Evolutionary conservation across 2,329 filamentous ascomycete genomes (phyloP).

Genomic region (Hymenotorrendiella dingleyae): DNA sequence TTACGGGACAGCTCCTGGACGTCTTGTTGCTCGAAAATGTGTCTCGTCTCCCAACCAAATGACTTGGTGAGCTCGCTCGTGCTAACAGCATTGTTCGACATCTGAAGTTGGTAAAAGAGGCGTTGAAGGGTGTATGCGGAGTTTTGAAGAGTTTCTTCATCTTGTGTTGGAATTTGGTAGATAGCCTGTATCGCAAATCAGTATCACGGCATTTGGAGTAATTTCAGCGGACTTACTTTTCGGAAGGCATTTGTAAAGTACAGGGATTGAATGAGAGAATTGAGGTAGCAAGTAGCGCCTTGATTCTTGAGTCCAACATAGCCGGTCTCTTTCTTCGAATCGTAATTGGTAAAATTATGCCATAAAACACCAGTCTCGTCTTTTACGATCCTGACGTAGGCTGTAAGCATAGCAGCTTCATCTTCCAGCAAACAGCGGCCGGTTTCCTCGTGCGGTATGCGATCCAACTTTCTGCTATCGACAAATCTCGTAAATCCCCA

Average conservation of each 20-base stretch:
- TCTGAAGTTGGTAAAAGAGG: constrained; percentile 92
- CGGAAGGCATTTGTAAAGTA: constrained; percentile 91
- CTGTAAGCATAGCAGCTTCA: constrained; percentile 72
- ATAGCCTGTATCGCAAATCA: constrained; percentile 59
- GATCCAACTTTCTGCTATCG: constrained; percentile 81
- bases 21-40: constrained; percentile 98
- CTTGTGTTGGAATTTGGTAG: constrained; percentile 91
- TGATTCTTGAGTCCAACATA: constrained; percentile 97
- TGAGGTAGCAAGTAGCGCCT: constrained; percentile 85
- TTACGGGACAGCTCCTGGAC: constrained; percentile 95
- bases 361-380: constrained; percentile 85
- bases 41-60: constrained; percentile 95
- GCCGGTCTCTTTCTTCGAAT: constrained; percentile 98
- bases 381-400: constrained; percentile 75
- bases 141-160: constrained; percentile 74
- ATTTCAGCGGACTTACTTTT: constrained; percentile 54
- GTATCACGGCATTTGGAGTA: neutral
- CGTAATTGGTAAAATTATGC: constrained; percentile 91
- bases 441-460: constrained; percentile 64
- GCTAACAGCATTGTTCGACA: constrained; percentile 73
- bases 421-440: constrained; percentile 70
- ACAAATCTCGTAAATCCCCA: constrained; percentile 99
- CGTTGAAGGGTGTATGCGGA: constrained; percentile 92
- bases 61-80: constrained; percentile 93
- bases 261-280: constrained; percentile 76